Evolutionary conservation across 495 filamentous ascomycete species (phyloP), one percentile per base, ranked within the genome.

Genomic region (Xylaria cubensis): DNA sequence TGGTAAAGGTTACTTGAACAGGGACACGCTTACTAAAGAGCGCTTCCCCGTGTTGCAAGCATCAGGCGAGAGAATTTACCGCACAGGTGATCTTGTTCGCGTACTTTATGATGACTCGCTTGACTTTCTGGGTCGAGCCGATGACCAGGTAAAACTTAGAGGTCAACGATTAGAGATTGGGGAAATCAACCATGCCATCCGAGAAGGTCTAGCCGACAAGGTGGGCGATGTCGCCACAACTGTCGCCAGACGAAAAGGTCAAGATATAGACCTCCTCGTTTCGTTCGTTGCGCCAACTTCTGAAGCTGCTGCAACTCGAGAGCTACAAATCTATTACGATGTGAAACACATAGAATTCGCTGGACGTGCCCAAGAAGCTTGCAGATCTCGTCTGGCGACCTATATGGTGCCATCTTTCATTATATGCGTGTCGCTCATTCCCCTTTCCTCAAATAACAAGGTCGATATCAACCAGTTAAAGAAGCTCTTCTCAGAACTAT

Each of bases 1-100:
- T 42, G 95, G 92, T 8, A 94, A 91, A 74, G 95, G 94, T 0
- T 98, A 98, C 74, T 84, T 96, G 50, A 95, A 95, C 53, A 86
- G 93, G 4, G 86, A 89, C 3, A 89, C 94, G 41, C 82, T 93
- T 34, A 93, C 91, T 0, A 58, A 78, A 2, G 87, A 92, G 70
- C 84, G 85, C 46, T 94, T 94, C 73, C 91, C 90, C 0, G 83
- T 78, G 0, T 76, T 93, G 4, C 53, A 81, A 13, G 53, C 71
- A 17, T 89, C 87, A 65, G 80, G 79, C 4, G 83, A 86, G 64
- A 81, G 88, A 32, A 83, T 93, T 3, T 97, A 97, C 74, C 88
- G 92, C 4, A 95, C 93, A 7, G 94, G 94, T 0, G 93, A 97
- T 75, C 81, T 96, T 4, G 93, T 93, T 17, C 85, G 94, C 0